phyloP scores from a whole-genome alignment of 495 filamentous ascomycete species.

The Achaetomiella virescens region DNA sequence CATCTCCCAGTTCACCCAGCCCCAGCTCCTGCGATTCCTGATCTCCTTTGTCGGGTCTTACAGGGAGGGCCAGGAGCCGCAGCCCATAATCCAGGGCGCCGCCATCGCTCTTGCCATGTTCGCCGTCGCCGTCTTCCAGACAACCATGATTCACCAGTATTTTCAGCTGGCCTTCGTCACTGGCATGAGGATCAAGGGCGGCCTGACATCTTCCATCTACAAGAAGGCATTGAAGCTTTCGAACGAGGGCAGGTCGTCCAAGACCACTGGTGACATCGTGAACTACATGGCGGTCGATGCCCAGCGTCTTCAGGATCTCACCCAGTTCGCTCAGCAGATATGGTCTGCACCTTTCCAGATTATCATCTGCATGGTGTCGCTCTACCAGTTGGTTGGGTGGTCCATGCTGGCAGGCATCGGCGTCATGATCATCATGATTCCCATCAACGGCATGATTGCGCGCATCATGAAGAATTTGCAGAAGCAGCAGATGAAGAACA shows the following conservation, averaged over 20 bases:
- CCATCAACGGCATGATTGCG: constrained; percentile 89
- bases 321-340: constrained; percentile 88
- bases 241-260: constrained; percentile 83
- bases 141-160: constrained; percentile 75
- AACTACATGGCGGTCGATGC: constrained; percentile 99
- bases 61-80: constrained; percentile 46
- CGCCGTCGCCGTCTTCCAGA: constrained; percentile 75
- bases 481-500: constrained; percentile 98
- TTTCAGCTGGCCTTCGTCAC: constrained; percentile 93
- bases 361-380: constrained; percentile 82
- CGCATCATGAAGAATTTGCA: constrained; percentile 89
- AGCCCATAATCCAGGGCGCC: constrained; percentile 76
- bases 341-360: constrained; percentile 99
- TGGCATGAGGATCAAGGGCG: constrained; percentile 91
- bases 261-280: constrained; percentile 96
- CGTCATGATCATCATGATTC: constrained; percentile 97
- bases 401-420: constrained; percentile 96
- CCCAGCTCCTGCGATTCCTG: constrained; percentile 78
- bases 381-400: constrained; percentile 87
- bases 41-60: constrained; percentile 88
- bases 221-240: constrained; percentile 82
- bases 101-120: constrained; percentile 94
- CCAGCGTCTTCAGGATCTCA: constrained; percentile 88
- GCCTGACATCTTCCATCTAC: constrained; percentile 86
- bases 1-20: constrained; percentile 77